These are phyloP conservation scores for Dothideomycetidae sp. DNA, from an alignment of 2,329 filamentous ascomycete species.

Conservation along the genomic window DNA sequence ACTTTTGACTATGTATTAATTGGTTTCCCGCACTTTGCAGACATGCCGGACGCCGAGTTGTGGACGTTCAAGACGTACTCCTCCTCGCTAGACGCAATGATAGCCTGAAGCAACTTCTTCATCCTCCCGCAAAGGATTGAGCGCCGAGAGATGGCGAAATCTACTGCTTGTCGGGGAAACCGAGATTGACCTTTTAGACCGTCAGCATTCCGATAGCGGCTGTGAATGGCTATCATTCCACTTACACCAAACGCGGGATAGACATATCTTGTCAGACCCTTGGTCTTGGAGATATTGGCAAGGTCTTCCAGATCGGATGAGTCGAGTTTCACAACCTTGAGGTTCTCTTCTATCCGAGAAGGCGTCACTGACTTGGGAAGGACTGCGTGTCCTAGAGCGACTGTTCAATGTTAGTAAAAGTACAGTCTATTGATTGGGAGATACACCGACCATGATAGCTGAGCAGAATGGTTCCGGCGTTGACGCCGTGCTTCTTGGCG, in stretches of 20 bases:
- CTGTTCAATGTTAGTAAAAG: constrained; percentile 26
- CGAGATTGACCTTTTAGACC: constrained; percentile 25
- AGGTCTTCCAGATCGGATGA: constrained; percentile 44
- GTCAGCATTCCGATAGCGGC: too few species aligned
- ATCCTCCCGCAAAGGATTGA: constrained; percentile 24
- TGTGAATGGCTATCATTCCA: too few species aligned
- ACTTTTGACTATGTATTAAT: background rate
- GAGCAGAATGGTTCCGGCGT: constrained; percentile 45
- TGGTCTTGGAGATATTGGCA: constrained; percentile 31
- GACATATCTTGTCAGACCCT: constrained; percentile 33
- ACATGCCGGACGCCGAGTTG: constrained; percentile 66
- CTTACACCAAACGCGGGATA: constrained; percentile 35
- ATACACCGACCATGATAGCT: constrained; percentile 54
- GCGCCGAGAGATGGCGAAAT: background rate
- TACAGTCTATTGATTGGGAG: background rate
- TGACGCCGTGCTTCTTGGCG: constrained; percentile 36
- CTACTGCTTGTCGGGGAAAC: constrained; percentile 35
- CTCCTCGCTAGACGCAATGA: constrained; percentile 78
- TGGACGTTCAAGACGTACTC: constrained; percentile 77
- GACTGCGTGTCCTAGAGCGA: constrained; percentile 54
- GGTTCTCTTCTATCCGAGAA: constrained; percentile 55
- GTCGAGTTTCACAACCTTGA: constrained; percentile 51
- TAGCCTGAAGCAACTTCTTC: constrained; percentile 63
- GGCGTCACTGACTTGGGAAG: constrained; percentile 59
- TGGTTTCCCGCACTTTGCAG: constrained; percentile 29